phyloP scores from a whole-genome alignment of 2,329 filamentous ascomycete species.

The Neofusicoccum ribis region DNA sequence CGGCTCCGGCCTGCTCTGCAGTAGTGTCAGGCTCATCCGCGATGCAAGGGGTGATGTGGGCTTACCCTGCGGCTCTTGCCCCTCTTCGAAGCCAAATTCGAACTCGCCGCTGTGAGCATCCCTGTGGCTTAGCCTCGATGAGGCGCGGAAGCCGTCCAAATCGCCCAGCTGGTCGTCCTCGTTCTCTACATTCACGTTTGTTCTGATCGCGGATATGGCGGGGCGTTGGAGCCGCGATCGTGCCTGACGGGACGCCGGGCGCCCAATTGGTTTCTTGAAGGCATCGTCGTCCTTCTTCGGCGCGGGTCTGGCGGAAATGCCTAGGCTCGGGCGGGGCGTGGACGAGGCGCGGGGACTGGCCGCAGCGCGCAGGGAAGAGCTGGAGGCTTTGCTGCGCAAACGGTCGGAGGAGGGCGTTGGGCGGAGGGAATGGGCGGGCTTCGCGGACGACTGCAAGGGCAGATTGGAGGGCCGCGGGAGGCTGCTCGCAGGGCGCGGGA shows the following conservation, averaged over 20 bases:
- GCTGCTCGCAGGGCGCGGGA: constrained; percentile 32
- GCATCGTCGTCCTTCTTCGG: constrained; percentile 26
- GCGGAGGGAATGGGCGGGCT: not conserved
- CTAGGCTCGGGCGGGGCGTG: constrained; percentile 23
- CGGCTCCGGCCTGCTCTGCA: constrained; percentile 22
- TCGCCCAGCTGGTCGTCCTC: constrained; percentile 36
- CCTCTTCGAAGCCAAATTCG: constrained; percentile 12
- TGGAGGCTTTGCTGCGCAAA: constrained; percentile 50
- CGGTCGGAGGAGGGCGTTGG: not conserved
- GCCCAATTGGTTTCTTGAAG: constrained; percentile 40
- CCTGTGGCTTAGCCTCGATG: constrained; percentile 33
- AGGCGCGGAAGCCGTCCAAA: constrained; percentile 44
- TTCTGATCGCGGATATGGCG: constrained; percentile 9
- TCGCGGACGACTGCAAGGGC: constrained; percentile 30
- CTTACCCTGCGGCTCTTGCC: constrained; percentile 7
- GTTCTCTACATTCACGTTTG: not conserved
- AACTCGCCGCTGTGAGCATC: constrained; percentile 28
- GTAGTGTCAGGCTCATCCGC: constrained; percentile 20
- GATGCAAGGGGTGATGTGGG: constrained; percentile 22
- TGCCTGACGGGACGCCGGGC: constrained; percentile 36
- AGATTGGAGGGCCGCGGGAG: constrained; percentile 56
- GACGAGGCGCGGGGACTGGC: constrained; percentile 2
- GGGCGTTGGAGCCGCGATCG: constrained; percentile 24
- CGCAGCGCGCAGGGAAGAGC: constrained; percentile 42
- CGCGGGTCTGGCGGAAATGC: not conserved